A percentile compares a stretch with the other conserved stretches of the same genome.
Conservation (phyloP, 148 eudicot genomes). For the Nyssa sinensis region DNA sequence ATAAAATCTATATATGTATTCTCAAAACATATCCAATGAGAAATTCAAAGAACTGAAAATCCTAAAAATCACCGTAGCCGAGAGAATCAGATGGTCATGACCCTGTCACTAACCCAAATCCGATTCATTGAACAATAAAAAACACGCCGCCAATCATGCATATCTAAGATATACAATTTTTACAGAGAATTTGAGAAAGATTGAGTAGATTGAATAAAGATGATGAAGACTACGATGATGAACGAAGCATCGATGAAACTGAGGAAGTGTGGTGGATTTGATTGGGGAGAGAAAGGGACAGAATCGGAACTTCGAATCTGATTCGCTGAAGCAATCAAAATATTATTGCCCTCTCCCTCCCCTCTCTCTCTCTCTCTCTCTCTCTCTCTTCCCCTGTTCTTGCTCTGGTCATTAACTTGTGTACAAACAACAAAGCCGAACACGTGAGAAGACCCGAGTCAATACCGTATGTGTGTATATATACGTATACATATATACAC, state of each 20-base stretch:
- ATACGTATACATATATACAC: no score
- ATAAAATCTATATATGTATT: no score
- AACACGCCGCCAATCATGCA: neutral
- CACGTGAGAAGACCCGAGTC: no score
- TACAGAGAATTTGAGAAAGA: neutral
- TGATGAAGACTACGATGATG: neutral
- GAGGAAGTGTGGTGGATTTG: neutral
- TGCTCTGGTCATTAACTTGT: no score
- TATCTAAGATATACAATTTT: no score
- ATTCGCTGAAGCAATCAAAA: no score
- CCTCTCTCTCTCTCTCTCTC: no score
- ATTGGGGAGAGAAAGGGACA: no score
- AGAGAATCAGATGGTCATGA: slow-evolving; percentile 12
- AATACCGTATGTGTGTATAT: no score
- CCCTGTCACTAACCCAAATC: slow-evolving; percentile 2
- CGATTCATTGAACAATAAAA: neutral
- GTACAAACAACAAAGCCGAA: no score
- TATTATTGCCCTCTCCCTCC: no score
- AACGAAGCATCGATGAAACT: neutral
- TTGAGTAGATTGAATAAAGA: neutral
- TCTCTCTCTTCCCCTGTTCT: no score
- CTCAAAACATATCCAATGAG: neutral
- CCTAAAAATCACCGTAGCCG: slow-evolving; percentile 4
- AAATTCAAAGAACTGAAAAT: neutral
- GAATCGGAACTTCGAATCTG: slow-evolving; percentile 1